Base-by-base conservation (phyloP, 1,284 basidiomycete genomes). In the Trichosporon faecale region DNA sequence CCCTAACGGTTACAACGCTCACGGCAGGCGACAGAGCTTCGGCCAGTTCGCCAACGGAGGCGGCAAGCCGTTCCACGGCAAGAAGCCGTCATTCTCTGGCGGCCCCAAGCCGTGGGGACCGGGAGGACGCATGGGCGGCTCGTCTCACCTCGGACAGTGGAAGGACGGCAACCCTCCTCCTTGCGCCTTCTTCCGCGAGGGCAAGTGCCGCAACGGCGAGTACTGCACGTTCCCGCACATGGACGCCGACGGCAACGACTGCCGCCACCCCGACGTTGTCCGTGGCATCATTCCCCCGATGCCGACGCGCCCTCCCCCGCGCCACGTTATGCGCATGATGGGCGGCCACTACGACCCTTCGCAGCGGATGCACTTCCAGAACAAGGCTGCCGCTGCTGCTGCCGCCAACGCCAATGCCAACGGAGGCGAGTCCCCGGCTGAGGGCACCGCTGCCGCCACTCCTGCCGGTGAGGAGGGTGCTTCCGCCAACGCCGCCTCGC, bases 151-250 rank as follows among this genome's bases (percentile, higher is more conserved):
- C 33, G 81, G 80, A 29, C 71, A 73, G 16, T 84, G 82, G 82
- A 84, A 81, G 72, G 81, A 84, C 69, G 82, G 82, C n/a, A 74
- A 77, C 66, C 82, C 82, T 0, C 82, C 82, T 57, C 78, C 82
- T 0, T 84, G 82, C 63, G 80, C 79, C 65, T 84, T 84, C 73
- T 84, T 81, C 76, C 73, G 68, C 18, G 79, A 82, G 72, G 78
- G 75, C 68, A 84, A 84, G 73, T 84, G 82, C 73, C 76, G 81
- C 69, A 84, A 83, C 72, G 80, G 80, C 37, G 81, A 83, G 65
- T 81, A 77, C 75, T 84, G 82, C 76, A 84, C 82, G 74, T 84
- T 84, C 78, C 82, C 82, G 40, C 82, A 84, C 70, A 70, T 84
- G 23, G 78, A 81, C 68, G 73, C 78, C 25, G 78, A 82, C 64